Evolutionary conservation across 306 rosid genomes (phyloP).

Genomic region (Vachellia collinsii): DNA sequence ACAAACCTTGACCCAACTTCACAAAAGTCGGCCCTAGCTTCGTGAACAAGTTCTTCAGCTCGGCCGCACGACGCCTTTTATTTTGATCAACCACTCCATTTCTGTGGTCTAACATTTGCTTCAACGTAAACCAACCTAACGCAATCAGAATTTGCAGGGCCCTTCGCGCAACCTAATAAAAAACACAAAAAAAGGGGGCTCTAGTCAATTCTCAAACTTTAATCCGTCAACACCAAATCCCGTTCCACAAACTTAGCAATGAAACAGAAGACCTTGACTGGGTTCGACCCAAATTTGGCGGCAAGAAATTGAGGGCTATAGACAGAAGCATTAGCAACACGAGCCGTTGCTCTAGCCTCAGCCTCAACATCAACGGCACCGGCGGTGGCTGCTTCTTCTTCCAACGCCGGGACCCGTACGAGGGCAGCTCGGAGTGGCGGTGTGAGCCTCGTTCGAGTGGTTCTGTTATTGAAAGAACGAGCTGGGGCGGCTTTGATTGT

Average conservation of each 20-base stretch:
- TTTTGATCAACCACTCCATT: constrained; percentile 63
- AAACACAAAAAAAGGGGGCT: background rate
- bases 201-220: background rate
- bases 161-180: constrained; percentile 65
- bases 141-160: constrained; percentile 65
- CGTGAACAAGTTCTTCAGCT: constrained; percentile 69
- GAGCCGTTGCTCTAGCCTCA: constrained; percentile 71
- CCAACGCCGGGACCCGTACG: constrained; percentile 33
- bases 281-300: constrained; percentile 60
- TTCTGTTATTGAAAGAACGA: constrained; percentile 33
- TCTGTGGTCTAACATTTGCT: constrained; percentile 63
- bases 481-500: constrained; percentile 5
- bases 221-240: background rate
- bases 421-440: constrained; percentile 58
- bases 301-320: constrained; percentile 69
- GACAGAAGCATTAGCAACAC: constrained; percentile 70
- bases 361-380: constrained; percentile 73
- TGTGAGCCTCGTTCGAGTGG: constrained; percentile 27
- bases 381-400: constrained; percentile 43
- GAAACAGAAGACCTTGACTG: constrained; percentile 54
- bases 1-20: constrained; percentile 92
- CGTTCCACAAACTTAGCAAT: constrained; percentile 19
- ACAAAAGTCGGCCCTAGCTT: constrained; percentile 95
- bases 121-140: constrained; percentile 63
- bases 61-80: constrained; percentile 68